Base-by-base conservation (phyloP, 2,329 filamentous ascomycete species). In the Trichoderma afroharzianum region DNA sequence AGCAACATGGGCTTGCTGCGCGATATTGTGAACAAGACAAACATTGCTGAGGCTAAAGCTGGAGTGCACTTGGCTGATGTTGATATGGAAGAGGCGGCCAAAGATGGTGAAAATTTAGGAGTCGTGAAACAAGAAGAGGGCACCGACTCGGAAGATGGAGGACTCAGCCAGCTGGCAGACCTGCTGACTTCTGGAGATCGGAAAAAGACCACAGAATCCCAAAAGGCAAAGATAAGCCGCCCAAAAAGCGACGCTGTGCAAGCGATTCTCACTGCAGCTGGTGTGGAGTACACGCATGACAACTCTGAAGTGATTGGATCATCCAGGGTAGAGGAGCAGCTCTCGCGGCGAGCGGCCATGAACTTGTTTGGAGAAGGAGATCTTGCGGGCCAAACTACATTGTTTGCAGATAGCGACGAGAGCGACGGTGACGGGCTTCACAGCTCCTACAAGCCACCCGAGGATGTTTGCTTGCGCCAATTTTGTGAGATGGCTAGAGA, bases 1-100 rank as follows among this genome's bases (percentile, higher is more conserved):
- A 88, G 90, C 62, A 89, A 95, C 74, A 92, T 92, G 72, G 88
- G 97, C 14, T 87, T 98, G 15, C 87, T 98, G 6, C 89, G 93
- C n/a, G 94, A 98, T 70, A 98, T 99, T 75, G 94, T 99, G 76
- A 97, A 98, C 84, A 97, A 98, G 81, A 98, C 96, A 32, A 99
- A 99, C 77, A 91, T 99, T 66, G 96, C 96, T 4, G 96, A 99
- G 82, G 93, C 93, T 55, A 93, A 91, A 78, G 94, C 92, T 0
- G 95, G 94, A 0, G 92, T 98, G 11, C 87, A 89, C 32, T 89
- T 98, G 33, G 86, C 91, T n/a, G 91, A 93, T 68, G 87, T 97
- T 21, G 90, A 97, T 72, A 85, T 93, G 76, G 88, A 91, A 18
- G 85, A 89, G 73, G 87, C 86, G 0, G 84, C 84, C 6, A 84